Base-by-base conservation (phyloP, 208 protist genomes). In the Leishmania lainsoni region DNA sequence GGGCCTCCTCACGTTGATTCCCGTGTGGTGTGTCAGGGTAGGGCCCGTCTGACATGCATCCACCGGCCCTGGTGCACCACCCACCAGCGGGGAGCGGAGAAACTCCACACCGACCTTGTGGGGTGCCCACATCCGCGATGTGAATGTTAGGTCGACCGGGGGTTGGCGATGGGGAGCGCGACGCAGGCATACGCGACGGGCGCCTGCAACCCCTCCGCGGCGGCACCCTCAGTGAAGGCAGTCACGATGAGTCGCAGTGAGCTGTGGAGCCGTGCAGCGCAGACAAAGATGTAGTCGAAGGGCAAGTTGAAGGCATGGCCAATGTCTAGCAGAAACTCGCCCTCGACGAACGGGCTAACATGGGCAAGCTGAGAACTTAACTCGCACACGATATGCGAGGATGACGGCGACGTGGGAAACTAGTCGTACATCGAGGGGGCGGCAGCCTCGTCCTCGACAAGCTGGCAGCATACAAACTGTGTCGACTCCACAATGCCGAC, bases 261-360 rank as follows among this genome's bases (percentile, higher is more conserved):
- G 29, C 81, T 75, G 49, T 81, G 32, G 17, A 84, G 78, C 63
- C 83, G 65, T 32, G 51, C 54, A 3, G 75, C n/a, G 3, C 85
- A 89, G 26, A 85, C 71, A 70, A 87, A 90, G 56, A 56, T 81
- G 51, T 87, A 88, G 32, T 94, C 86, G 79, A 96, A 96, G 0
- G 93, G 90, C 16, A 87, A 39, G 78, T 94, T 94, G 82, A 96
- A 93, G 58, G 88, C 86, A 87, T 95, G 91, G 42, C 91, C 89
- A 0, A 89, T 68, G 52, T 89, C 81, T 4, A 86, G 51, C 63
- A 95, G 76, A 58, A 83, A 91, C 52, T 91, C 85, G 14, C 90
- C 81, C 20, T 87, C 75, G 4, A 94, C 66, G 22, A 93, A 78
- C 16, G 74, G 56, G 56, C 89, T 80, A 59, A 84, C 81, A 71